Percentiles rank a stretch among this genome's conserved stretches.
phyloP scores from a whole-genome alignment of 1,284 basidiomycete species.

The Tetrapyrgos nigripes region DNA sequence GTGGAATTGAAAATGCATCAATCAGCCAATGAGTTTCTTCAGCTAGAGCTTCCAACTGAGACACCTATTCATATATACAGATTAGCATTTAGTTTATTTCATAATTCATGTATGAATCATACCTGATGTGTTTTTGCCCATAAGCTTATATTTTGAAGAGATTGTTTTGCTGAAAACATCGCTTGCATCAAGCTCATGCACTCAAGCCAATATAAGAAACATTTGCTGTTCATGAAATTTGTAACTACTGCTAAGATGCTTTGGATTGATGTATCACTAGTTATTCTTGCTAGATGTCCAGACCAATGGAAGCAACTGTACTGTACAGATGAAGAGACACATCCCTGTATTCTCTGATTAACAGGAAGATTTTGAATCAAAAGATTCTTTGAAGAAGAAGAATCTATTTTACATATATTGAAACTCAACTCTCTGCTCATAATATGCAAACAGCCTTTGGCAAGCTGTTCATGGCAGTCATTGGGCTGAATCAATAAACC shows the following conservation, averaged over 20 bases:
- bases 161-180: neutral
- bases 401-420: conserved; percentile 20
- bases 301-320: neutral
- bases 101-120: neutral
- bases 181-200: neutral
- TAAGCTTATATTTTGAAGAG: neutral
- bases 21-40: neutral
- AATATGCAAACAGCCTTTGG: conserved; percentile 11
- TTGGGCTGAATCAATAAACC: no score
- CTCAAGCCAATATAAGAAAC: neutral
- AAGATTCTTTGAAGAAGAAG: conserved; percentile 12
- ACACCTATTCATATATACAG: no score
- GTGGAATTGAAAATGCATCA: neutral
- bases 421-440: conserved; percentile 26
- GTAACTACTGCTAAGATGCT: no score
- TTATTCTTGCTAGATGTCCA: neutral
- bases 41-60: neutral
- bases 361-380: neutral
- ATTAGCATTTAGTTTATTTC: neutral
- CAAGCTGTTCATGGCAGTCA: neutral
- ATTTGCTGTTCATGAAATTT: neutral
- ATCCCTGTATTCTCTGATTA: neutral
- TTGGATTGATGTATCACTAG: neutral
- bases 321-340: neutral
- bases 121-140: neutral